Conservation (phyloP, 257 asterid species). For the Agastache rugosa region DNA sequence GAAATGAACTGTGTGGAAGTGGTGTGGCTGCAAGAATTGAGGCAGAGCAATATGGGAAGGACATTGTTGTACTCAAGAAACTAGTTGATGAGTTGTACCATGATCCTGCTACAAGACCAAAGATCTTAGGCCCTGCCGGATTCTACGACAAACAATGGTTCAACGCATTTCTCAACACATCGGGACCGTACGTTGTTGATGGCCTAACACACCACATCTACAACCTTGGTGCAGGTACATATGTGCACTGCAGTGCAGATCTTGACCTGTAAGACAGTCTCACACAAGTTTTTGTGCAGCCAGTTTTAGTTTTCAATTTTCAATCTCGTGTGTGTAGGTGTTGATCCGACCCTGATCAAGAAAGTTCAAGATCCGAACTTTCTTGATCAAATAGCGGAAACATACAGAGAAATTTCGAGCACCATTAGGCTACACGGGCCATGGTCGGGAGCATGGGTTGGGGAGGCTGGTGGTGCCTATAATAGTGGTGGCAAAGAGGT, state of each 20-base stretch:
- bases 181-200: slow-evolving; percentile 66
- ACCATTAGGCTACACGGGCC: slow-evolving; percentile 54
- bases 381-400: slow-evolving; percentile 54
- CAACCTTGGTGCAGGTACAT: slow-evolving; percentile 76
- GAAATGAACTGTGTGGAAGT: slow-evolving; percentile 77
- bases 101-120: slow-evolving; percentile 49
- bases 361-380: slow-evolving; percentile 72
- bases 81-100: slow-evolving; percentile 56
- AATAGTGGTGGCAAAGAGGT: slow-evolving; percentile 85
- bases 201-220: slow-evolving; percentile 86
- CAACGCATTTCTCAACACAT: slow-evolving; percentile 48
- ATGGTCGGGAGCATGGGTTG: slow-evolving; percentile 81
- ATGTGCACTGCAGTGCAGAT: no score
- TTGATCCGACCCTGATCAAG: slow-evolving; percentile 55
- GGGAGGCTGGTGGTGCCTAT: slow-evolving; percentile 92
- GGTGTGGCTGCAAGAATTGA: slow-evolving; percentile 64
- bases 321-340: slow-evolving; percentile 47
- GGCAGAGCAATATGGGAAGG: slow-evolving; percentile 76
- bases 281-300: no score
- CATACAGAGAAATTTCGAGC: slow-evolving; percentile 48
- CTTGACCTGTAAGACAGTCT: no score
- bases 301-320: background rate
- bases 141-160: slow-evolving; percentile 75
- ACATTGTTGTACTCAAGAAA: slow-evolving; percentile 51
- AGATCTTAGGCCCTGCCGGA: slow-evolving; percentile 79